Evolutionary conservation across 2,329 filamentous ascomycete species (phyloP).

Genomic region (Atkinsonella texensis): DNA sequence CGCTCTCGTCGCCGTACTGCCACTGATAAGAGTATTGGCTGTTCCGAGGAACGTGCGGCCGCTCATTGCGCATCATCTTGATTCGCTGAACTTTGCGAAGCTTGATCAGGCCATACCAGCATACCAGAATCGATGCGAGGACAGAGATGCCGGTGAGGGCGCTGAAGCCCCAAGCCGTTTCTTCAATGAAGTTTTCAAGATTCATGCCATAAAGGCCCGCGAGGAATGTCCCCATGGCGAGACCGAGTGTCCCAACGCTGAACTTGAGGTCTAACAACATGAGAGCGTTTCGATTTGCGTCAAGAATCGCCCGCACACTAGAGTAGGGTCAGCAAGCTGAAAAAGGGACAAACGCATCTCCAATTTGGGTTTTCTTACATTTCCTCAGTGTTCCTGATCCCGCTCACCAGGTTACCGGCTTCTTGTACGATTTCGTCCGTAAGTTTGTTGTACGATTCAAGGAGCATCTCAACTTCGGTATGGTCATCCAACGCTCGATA

Average conservation of each 20-base stretch:
- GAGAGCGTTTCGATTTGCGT: conserved; percentile 94
- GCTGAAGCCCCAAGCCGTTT: conserved; percentile 76
- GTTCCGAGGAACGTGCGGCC: conserved; percentile 24
- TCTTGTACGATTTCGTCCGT: conserved; percentile 97
- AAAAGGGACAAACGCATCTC: not conserved
- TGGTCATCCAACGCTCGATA: conserved; percentile 72
- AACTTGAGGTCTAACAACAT: conserved; percentile 97
- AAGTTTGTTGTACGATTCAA: conserved; percentile 96
- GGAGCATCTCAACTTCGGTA: conserved; percentile 89
- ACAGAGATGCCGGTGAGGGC: conserved; percentile 61
- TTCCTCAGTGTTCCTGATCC: conserved; percentile 95
- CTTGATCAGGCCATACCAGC: conserved; percentile 71
- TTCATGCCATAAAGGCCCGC: conserved; percentile 99
- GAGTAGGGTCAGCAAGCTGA: conserved; percentile 12
- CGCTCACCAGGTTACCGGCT: conserved; percentile 81
- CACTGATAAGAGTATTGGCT: conserved; percentile 24
- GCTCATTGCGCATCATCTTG: conserved; percentile 55
- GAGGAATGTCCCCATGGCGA: conserved; percentile 87
- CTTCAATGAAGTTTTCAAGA: conserved; percentile 95
- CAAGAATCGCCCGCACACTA: conserved; percentile 89
- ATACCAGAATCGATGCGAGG: conserved; percentile 63
- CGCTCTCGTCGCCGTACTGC: conserved; percentile 28
- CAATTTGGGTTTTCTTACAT: conserved; percentile 53
- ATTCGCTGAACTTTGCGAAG: conserved; percentile 78
- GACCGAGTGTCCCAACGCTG: conserved; percentile 86